Percentiles rank a stretch among this genome's conserved stretches.
phyloP scores from a whole-genome alignment of 768 basidiomycete genomes.

The Xerocomellus dryophilus region DNA sequence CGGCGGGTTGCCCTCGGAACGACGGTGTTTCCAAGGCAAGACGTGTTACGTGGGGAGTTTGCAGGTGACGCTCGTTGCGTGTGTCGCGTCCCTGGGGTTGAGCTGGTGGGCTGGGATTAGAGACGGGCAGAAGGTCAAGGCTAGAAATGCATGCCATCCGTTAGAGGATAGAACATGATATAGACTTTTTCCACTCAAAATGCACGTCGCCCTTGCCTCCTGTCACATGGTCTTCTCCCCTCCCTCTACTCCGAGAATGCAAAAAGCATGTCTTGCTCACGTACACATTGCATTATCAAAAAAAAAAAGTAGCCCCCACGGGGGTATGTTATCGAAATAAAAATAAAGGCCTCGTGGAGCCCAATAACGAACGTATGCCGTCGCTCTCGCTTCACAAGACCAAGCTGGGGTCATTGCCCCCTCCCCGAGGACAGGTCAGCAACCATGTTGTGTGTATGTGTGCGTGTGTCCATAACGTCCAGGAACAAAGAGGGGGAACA shows the following conservation, averaged over 20 bases:
- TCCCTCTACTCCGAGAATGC: no score
- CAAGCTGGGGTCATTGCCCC: neutral
- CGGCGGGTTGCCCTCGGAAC: conserved; percentile 30
- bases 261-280: no score
- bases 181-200: no score
- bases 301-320: neutral
- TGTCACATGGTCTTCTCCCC: no score
- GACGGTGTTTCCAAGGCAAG: conserved; percentile 54
- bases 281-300: no score
- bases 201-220: no score
- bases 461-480: conserved; percentile 25
- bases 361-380: conserved; percentile 19
- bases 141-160: neutral
- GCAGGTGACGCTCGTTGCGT: conserved; percentile 42
- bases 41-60: conserved; percentile 60
- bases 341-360: neutral
- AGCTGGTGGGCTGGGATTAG: conserved; percentile 39
- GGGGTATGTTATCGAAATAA: conserved; percentile 16
- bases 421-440: conserved; percentile 13
- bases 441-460: conserved; percentile 11
- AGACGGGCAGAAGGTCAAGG: conserved; percentile 19
- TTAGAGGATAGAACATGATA: neutral
- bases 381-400: conserved; percentile 5
- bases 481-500: neutral
- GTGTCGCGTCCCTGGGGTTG: conserved; percentile 34